A percentile compares a stretch with the other conserved stretches of the same genome.
Evolutionary conservation across 2,329 filamentous ascomycete species (phyloP).

Genomic region (Raffaelea albimanens): DNA sequence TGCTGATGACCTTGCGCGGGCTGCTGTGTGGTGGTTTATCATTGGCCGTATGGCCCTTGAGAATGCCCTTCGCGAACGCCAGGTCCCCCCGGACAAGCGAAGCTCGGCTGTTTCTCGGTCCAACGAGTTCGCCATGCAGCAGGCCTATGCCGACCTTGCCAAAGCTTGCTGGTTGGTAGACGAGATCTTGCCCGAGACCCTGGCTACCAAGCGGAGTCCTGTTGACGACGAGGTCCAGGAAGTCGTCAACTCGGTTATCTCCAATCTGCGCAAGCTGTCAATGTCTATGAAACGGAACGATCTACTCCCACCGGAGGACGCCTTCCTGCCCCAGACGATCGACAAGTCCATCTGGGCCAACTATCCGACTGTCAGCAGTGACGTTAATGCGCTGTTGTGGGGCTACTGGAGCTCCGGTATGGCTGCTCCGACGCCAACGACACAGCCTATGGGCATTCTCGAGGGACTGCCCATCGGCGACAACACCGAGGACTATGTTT

Average conservation of each 20-base stretch:
- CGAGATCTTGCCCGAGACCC: constrained; percentile 40
- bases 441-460: constrained; percentile 42
- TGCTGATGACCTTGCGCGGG: constrained; percentile 59
- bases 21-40: constrained; percentile 82
- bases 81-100: constrained; percentile 36
- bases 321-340: constrained; percentile 64
- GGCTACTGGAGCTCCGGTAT: constrained; percentile 46
- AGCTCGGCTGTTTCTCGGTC: constrained; percentile 29
- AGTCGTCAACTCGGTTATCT: constrained; percentile 46
- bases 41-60: constrained; percentile 72
- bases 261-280: constrained; percentile 62
- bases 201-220: constrained; percentile 30
- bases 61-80: constrained; percentile 52
- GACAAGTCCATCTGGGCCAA: constrained; percentile 75
- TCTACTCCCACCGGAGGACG: constrained; percentile 61
- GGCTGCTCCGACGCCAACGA: constrained; percentile 35
- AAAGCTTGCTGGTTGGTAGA: constrained; percentile 78
- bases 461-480: constrained; percentile 72
- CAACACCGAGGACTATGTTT: constrained; percentile 63
- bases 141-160: constrained; percentile 76
- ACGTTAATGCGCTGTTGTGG: constrained; percentile 61
- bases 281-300: constrained; percentile 79
- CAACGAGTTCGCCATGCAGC: constrained; percentile 51
- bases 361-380: constrained; percentile 64
- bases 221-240: constrained; percentile 39